Evolutionary conservation across 2,329 filamentous ascomycete genomes (phyloP), one percentile per base, ranked within the genome.

Genomic region (Fusarium algeriense): DNA sequence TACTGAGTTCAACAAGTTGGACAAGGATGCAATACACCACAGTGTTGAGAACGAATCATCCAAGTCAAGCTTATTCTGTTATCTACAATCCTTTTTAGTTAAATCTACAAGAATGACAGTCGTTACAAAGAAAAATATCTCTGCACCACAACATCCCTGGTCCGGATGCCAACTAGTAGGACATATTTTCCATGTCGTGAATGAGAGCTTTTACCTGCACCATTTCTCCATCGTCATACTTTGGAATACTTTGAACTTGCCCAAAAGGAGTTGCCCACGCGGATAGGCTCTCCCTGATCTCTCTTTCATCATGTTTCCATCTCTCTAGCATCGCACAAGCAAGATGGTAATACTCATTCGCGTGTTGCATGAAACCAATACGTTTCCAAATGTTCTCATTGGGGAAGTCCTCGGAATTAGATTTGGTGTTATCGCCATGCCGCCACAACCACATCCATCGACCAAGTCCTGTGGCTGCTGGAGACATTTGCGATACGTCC

Each of bases 401-500:
- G 23, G 23, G 23, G 23, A 23, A 23, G 23, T 23, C 23, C 23
- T 44, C 38, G 4, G 38, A 26, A 35, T 14, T n/a, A 7, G 11
- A 3, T 6, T 14, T 17, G 0, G 3, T 4, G 11, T 34, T 7
- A 5, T 5, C 12, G 4, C 28, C 28, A 13, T 7, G 15, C n/a
- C 17, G 38, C 38, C 52, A 55, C 1, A 55, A 2, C 52, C 52
- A 35, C 5, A 28, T 12, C 52, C 52, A 55, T 1, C 38, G n/a
- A 6, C 15, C n/a, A 0, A 55, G 12, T 3, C 52, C 52, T 1
- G 20, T 55, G 1, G 52, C 52, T 44, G 20, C 52, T 2, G 52
- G 52, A 0, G 52, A 14, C 2, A 55, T 7, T 1, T 55, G 38
- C 23, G 38, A 44, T 4, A 7, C 20, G 2, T 55, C 38, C 2